phyloP scores from a whole-genome alignment of 805 yeast species.

The Kazachstania viticola region DNA sequence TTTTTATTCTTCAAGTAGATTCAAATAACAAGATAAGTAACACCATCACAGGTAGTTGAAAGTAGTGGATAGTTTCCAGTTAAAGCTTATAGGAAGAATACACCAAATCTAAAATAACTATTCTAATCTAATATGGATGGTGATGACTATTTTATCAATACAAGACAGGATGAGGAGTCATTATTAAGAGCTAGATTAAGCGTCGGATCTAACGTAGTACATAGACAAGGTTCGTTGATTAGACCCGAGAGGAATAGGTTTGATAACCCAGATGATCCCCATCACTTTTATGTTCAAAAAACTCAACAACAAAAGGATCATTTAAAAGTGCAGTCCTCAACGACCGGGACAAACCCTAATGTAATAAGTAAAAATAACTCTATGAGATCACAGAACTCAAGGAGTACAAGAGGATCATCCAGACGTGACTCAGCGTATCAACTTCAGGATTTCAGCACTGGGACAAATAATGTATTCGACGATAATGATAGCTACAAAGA shows the following conservation, averaged over 20 bases:
- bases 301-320: slow-evolving; percentile 55
- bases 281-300: slow-evolving; percentile 65
- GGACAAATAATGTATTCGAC: neutral
- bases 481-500: neutral
- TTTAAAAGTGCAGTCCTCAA: slow-evolving; percentile 53
- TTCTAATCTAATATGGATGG: neutral
- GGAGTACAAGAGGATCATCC: neutral
- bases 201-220: slow-evolving; percentile 10
- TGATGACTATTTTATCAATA: slow-evolving; percentile 6
- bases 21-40: too few relatives aligned
- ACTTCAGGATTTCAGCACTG: slow-evolving; percentile 1
- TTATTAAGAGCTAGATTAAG: slow-evolving; percentile 19
- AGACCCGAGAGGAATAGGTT: slow-evolving; percentile 71
- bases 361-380: slow-evolving; percentile 1
- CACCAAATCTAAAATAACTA: too few relatives aligned
- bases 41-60: too few relatives aligned
- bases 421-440: slow-evolving; percentile 2
- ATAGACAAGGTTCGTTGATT: slow-evolving; percentile 48
- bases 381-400: slow-evolving; percentile 3
- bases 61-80: too few relatives aligned
- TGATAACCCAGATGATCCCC: slow-evolving; percentile 58
- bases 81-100: too few relatives aligned
- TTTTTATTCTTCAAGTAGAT: too few relatives aligned
- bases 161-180: slow-evolving; percentile 21
- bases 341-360: slow-evolving; percentile 60